These are phyloP conservation scores for Fomes fomentarius DNA, from an alignment of 1,284 basidiomycete genomes.

Conservation along the genomic window DNA sequence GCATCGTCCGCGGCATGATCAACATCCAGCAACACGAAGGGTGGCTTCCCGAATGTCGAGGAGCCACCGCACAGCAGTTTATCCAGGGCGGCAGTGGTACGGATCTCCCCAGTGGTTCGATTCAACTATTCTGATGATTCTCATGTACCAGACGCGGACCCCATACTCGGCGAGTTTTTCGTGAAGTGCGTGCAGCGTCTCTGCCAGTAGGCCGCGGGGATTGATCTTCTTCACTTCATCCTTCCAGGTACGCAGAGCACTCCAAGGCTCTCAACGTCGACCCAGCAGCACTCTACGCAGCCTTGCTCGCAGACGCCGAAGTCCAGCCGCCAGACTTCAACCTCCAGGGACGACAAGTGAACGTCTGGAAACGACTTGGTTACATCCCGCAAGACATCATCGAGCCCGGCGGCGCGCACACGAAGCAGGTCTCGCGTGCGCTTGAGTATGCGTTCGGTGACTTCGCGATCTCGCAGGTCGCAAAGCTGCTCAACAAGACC, in stretches of 20 bases:
- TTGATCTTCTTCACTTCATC: background rate
- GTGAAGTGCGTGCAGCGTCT: constrained; percentile 51
- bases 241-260: constrained; percentile 52
- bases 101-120: no score
- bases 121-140: background rate
- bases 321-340: constrained; percentile 62
- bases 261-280: constrained; percentile 50
- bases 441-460: constrained; percentile 67
- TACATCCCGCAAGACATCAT: constrained; percentile 58
- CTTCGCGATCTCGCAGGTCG: constrained; percentile 67
- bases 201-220: no score
- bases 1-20: constrained; percentile 63
- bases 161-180: constrained; percentile 66
- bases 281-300: constrained; percentile 49
- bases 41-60: constrained; percentile 67
- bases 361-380: constrained; percentile 53
- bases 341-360: constrained; percentile 61
- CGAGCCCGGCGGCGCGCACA: constrained; percentile 55
- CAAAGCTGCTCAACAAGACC: constrained; percentile 51
- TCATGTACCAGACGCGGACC: constrained; percentile 55
- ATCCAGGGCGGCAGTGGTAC: constrained; percentile 68
- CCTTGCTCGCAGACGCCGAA: constrained; percentile 61
- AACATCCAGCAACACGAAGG: constrained; percentile 71
- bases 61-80: constrained; percentile 48
- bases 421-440: constrained; percentile 63